phyloP scores from a whole-genome alignment of 2,329 filamentous ascomycete species.

The Sporothrix humicola region DNA sequence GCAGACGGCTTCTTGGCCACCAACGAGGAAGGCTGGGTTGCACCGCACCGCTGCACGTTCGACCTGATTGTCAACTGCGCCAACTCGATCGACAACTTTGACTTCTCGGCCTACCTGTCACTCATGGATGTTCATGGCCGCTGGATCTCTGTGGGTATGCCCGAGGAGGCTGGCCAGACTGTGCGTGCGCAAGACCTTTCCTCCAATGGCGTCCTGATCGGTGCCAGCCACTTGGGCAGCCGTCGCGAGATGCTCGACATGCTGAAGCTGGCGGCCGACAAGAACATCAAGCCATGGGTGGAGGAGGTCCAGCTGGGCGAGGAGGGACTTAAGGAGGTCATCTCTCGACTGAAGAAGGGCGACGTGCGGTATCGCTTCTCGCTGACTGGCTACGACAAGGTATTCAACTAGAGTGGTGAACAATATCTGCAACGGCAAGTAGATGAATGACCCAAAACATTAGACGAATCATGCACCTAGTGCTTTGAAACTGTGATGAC shows the following conservation, averaged over 20 bases:
- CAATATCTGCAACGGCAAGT: too few species aligned
- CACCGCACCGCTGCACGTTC: constrained; percentile 65
- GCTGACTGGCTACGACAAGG: constrained; percentile 72
- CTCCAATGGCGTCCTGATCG: constrained; percentile 12
- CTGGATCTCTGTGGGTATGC: constrained; percentile 81
- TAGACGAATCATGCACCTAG: too few species aligned
- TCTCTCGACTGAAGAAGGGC: constrained; percentile 71
- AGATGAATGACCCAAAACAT: too few species aligned
- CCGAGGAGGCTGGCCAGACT: constrained; percentile 73
- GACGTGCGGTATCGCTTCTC: constrained; percentile 80
- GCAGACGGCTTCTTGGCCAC: constrained; percentile 66
- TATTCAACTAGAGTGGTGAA: constrained; percentile 56
- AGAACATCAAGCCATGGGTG: constrained; percentile 72
- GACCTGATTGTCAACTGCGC: constrained; percentile 79
- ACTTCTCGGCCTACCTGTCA: constrained; percentile 73
- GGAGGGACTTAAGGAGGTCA: constrained; percentile 58
- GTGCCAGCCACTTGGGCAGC: neutral
- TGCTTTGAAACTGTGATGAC: too few species aligned
- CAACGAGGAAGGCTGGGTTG: constrained; percentile 60
- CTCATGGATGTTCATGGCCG: constrained; percentile 81
- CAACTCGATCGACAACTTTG: constrained; percentile 68
- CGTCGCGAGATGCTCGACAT: constrained; percentile 72
- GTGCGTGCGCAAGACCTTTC: constrained; percentile 47
- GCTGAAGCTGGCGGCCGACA: constrained; percentile 72
- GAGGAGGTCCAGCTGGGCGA: constrained; percentile 75